phyloP scores from a whole-genome alignment of 2,329 filamentous ascomycete species.

The Pyricularia sp. region DNA sequence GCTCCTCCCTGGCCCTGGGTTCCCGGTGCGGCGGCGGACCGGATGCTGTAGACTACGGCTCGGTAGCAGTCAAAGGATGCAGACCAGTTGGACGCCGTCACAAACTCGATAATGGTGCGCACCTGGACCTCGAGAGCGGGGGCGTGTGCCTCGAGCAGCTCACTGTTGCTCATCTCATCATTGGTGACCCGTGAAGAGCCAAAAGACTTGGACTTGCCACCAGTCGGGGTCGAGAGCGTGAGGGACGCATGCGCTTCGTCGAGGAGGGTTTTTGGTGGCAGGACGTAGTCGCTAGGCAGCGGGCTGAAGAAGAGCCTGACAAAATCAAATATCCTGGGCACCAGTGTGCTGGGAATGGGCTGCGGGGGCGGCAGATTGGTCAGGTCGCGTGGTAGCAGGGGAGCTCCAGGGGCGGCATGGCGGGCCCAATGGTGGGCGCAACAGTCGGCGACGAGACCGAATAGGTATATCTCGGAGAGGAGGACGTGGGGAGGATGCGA shows the following conservation, averaged over 20 bases:
- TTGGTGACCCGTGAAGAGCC: conserved; percentile 3
- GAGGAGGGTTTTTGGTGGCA: conserved; percentile 44
- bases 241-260: conserved; percentile 26
- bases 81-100: conserved; percentile 52
- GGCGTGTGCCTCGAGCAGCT: conserved; percentile 21
- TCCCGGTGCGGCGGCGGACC: conserved; percentile 16
- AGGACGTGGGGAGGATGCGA: conserved; percentile 46
- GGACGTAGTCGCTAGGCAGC: conserved; percentile 41
- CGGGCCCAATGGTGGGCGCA: conserved; percentile 45
- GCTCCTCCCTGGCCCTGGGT: conserved; percentile 24
- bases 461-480: conserved; percentile 51
- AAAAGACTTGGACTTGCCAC: background rate
- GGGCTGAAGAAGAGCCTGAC: conserved; percentile 45
- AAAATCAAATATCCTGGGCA: conserved; percentile 40
- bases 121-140: conserved; percentile 40
- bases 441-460: conserved; percentile 51
- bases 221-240: conserved; percentile 8
- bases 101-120: conserved; percentile 46
- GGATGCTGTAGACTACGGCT: conserved; percentile 35
- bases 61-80: conserved; percentile 46
- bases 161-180: conserved; percentile 20
- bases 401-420: conserved; percentile 3
- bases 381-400: conserved; percentile 9
- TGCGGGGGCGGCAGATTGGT: conserved; percentile 19
- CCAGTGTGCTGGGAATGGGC: conserved; percentile 35